Evolutionary conservation across 1,139 yeast genomes (phyloP).

Genomic region (Candida buenavistaensis): DNA sequence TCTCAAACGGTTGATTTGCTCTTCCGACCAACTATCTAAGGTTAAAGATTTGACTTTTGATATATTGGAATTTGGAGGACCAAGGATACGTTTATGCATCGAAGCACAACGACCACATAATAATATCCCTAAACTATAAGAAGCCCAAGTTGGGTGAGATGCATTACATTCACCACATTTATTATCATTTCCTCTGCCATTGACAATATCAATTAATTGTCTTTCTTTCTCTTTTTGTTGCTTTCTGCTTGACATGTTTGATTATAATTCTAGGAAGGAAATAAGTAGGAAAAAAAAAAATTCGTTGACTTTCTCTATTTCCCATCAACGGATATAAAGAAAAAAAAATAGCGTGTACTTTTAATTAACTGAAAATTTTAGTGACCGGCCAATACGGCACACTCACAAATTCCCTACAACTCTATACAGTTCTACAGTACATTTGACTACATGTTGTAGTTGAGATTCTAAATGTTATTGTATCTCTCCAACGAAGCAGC

Average conservation of each 20-base stretch:
- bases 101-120: constrained; percentile 81
- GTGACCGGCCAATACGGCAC: no score
- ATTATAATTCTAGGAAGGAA: not conserved
- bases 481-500: no score
- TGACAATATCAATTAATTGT: constrained; percentile 46
- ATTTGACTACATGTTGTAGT: no score
- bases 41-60: constrained; percentile 80
- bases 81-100: constrained; percentile 69
- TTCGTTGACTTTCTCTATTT: no score
- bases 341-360: no score
- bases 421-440: no score
- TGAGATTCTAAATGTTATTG: no score
- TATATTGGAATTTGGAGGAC: constrained; percentile 45
- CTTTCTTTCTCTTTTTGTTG: constrained; percentile 27
- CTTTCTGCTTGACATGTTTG: constrained; percentile 12
- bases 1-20: constrained; percentile 57
- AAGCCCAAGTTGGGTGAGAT: constrained; percentile 61
- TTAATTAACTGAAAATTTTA: no score
- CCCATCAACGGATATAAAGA: no score
- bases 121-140: constrained; percentile 56
- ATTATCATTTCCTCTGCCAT: constrained; percentile 45
- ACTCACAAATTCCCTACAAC: no score
- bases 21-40: constrained; percentile 72
- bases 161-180: constrained; percentile 75
- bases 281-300: not conserved